Percentiles rank a stretch among this genome's conserved stretches.
phyloP scores from a whole-genome alignment of 148 eudicot species.

The Diospyros lotus region DNA sequence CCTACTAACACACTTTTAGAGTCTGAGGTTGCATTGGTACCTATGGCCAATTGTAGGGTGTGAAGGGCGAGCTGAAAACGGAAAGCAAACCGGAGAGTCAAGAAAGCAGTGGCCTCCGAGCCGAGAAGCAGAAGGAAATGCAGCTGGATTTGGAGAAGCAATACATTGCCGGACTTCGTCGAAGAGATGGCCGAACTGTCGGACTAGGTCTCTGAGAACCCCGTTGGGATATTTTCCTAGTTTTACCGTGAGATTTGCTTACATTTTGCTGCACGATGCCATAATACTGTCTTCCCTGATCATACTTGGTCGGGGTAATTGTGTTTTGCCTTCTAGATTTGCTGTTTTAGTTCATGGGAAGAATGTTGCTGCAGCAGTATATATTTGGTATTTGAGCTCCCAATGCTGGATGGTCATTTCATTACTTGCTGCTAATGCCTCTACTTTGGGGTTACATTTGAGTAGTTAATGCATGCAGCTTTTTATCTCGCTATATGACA shows the following conservation, averaged over 20 bases:
- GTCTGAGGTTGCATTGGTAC: constrained; percentile 99
- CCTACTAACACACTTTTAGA: constrained; percentile 93
- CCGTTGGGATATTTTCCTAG: constrained; percentile 12
- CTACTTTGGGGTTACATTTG: no score
- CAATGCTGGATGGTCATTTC: no score
- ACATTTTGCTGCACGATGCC: not conserved
- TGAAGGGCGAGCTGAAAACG: constrained; percentile 70
- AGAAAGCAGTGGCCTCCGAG: constrained; percentile 26
- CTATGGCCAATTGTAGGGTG: constrained; percentile 99
- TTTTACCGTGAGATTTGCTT: not conserved
- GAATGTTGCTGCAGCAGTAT: no score
- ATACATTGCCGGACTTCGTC: constrained; percentile 89
- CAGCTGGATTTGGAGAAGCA: constrained; percentile 93
- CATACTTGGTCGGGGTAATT: no score
- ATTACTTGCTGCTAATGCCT: no score
- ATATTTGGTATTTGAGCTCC: no score
- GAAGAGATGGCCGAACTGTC: constrained; percentile 95
- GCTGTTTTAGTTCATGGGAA: no score
- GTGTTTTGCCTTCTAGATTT: no score
- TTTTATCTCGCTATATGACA: no score
- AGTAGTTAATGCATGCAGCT: no score
- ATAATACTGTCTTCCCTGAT: not conserved
- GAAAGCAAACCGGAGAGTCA: constrained; percentile 40
- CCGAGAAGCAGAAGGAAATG: constrained; percentile 72
- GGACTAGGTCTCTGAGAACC: constrained; percentile 68